Evolutionary conservation across 2,329 filamentous ascomycete species (phyloP).

Genomic region (Fusarium sublunatum): DNA sequence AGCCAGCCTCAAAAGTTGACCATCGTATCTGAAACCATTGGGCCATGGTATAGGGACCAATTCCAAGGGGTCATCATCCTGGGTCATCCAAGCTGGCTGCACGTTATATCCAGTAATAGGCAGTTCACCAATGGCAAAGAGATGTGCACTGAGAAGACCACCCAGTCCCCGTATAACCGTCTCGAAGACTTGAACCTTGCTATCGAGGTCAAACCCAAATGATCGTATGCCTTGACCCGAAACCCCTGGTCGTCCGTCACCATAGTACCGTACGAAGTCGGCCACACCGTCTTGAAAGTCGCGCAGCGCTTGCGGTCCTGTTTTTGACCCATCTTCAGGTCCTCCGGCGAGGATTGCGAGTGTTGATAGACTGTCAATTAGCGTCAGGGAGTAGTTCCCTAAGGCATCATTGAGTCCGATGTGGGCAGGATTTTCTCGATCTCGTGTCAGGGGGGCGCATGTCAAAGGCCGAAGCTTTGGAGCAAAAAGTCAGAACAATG

Average conservation of each 20-base stretch:
- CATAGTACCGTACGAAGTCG: constrained; percentile 83
- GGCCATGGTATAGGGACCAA: constrained; percentile 74
- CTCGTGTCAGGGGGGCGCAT: constrained; percentile 85
- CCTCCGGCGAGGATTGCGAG: constrained; percentile 90
- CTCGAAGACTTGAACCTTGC: constrained; percentile 98
- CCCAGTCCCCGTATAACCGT: constrained; percentile 95
- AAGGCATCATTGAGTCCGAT: constrained; percentile 94
- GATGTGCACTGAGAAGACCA: constrained; percentile 88
- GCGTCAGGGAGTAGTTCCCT: constrained; percentile 94
- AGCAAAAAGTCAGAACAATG: constrained; percentile 36
- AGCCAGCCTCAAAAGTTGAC: constrained; percentile 89
- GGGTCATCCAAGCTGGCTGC: constrained; percentile 40
- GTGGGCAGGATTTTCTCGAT: constrained; percentile 80
- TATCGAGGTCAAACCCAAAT: constrained; percentile 91
- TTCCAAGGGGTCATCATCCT: constrained; percentile 58
- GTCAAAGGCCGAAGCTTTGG: constrained; percentile 81
- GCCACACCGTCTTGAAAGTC: constrained; percentile 85
- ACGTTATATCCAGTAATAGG: constrained; percentile 85
- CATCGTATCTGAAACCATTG: constrained; percentile 84
- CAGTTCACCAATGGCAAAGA: constrained; percentile 91
- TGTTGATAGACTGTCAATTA: constrained; percentile 95
- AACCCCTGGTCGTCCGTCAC: constrained; percentile 79
- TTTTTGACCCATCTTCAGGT: constrained; percentile 57
- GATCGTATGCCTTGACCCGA: constrained; percentile 77
- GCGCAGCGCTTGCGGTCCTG: constrained; percentile 63